A percentile compares a stretch with the other conserved stretches of the same genome.
Evolutionary conservation across 345 rosid genomes (phyloP).

Genomic region (Aquilaria malaccensis): DNA sequence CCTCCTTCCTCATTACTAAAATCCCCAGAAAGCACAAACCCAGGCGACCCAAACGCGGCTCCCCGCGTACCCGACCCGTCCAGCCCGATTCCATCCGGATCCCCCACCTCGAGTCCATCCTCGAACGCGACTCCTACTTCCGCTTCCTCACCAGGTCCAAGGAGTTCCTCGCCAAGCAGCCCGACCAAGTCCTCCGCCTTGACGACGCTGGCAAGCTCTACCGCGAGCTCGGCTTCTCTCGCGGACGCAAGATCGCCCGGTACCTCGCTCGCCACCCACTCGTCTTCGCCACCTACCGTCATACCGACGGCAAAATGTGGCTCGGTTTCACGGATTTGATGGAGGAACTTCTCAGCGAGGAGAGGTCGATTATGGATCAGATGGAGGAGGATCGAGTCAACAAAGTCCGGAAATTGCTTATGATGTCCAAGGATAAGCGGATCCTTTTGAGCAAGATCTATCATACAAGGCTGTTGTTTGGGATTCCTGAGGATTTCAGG

Average conservation of each 20-base stretch:
- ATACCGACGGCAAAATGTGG: constrained; percentile 65
- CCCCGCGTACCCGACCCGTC: constrained; percentile 58
- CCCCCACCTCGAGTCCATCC: constrained; percentile 49
- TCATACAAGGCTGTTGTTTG: constrained; percentile 66
- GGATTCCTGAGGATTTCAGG: constrained; percentile 85
- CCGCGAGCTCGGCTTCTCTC: constrained; percentile 84
- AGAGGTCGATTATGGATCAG: constrained; percentile 37
- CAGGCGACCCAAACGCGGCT: constrained; percentile 45
- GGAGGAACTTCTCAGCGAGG: constrained; percentile 62
- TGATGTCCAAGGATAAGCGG: constrained; percentile 73
- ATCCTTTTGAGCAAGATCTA: constrained; percentile 65
- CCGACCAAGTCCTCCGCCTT: constrained; percentile 56
- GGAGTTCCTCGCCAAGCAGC: constrained; percentile 59
- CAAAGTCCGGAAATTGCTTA: constrained; percentile 55
- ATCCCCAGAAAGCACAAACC: constrained; percentile 48
- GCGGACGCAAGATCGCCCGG: constrained; percentile 70
- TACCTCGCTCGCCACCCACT: constrained; percentile 61
- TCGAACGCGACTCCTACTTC: constrained; percentile 56
- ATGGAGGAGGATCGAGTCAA: constrained; percentile 61
- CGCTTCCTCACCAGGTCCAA: constrained; percentile 59
- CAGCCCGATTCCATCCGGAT: constrained; percentile 42
- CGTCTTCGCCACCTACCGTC: constrained; percentile 54
- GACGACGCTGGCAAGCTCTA: constrained; percentile 79
- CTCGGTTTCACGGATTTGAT: constrained; percentile 65
- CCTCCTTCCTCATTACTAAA: constrained; percentile 83